A percentile compares a stretch with the other conserved stretches of the same genome.
phyloP scores from a whole-genome alignment of 192 early-diverging fungal genomes.

The Lobosporangium transversale region DNA sequence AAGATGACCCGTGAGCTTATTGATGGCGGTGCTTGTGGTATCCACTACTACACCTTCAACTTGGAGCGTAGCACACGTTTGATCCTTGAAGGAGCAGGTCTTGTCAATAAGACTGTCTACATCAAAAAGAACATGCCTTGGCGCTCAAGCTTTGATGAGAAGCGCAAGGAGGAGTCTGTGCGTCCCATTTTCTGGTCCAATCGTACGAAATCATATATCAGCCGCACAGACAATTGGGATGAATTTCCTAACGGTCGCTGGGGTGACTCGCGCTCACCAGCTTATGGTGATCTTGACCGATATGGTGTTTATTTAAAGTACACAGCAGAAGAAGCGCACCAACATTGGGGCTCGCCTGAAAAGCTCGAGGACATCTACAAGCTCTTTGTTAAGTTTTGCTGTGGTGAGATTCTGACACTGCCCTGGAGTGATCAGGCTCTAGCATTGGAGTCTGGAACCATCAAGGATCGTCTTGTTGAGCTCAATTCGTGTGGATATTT shows the following conservation, averaged over 20 bases:
- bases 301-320: slow-evolving; percentile 85
- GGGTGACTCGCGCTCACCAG: slow-evolving; percentile 96
- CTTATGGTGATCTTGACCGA: slow-evolving; percentile 82
- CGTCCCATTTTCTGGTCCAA: slow-evolving; percentile 99
- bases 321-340: slow-evolving; percentile 69
- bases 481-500: slow-evolving; percentile 89
- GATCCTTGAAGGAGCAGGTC: slow-evolving; percentile 86
- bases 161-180: slow-evolving; percentile 93
- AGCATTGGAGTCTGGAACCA: slow-evolving; percentile 78
- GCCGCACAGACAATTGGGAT: slow-evolving; percentile 93
- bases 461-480: slow-evolving; percentile 72
- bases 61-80: slow-evolving; percentile 88
- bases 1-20: slow-evolving; percentile 85
- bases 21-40: slow-evolving; percentile 74
- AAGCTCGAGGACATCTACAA: slow-evolving; percentile 70
- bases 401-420: slow-evolving; percentile 73
- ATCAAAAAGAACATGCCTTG: slow-evolving; percentile 56
- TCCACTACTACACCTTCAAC: slow-evolving; percentile 98
- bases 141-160: slow-evolving; percentile 78
- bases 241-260: slow-evolving; percentile 98
- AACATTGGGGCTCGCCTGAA: slow-evolving; percentile 82
- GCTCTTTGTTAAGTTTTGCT: slow-evolving; percentile 85
- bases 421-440: slow-evolving; percentile 92
- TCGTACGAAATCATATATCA: slow-evolving; percentile 90
- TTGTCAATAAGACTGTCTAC: slow-evolving; percentile 68